Evolutionary conservation across 352 stramenopile genomes (phyloP).

Genomic region (Phytopythium boreale): DNA sequence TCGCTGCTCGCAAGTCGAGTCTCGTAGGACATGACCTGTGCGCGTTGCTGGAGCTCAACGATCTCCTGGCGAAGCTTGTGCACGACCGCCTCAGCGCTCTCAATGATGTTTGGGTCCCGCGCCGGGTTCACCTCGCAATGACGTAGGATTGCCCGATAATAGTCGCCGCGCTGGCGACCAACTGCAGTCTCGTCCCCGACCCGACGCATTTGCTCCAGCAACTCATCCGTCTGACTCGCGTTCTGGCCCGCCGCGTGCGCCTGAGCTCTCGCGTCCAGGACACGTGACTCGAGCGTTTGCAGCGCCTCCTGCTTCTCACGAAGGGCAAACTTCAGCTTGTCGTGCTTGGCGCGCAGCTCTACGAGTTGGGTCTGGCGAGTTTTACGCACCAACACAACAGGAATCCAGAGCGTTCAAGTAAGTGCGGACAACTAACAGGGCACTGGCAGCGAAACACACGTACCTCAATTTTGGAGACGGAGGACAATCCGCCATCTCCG

Average conservation of each 20-base stretch:
- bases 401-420: too few relatives aligned
- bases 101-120: conserved; percentile 76
- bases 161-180: conserved; percentile 68
- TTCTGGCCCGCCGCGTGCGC: conserved; percentile 40
- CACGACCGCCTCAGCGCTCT: conserved; percentile 57
- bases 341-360: conserved; percentile 67
- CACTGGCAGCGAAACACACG: too few relatives aligned
- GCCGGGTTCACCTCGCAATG: conserved; percentile 78
- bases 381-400: neutral
- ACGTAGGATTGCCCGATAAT: conserved; percentile 76
- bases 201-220: conserved; percentile 62
- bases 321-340: conserved; percentile 66
- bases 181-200: conserved; percentile 58
- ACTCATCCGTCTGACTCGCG: conserved; percentile 48
- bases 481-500: conserved; percentile 45
- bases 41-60: conserved; percentile 64
- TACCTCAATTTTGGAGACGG: conserved; percentile 59
- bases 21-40: conserved; percentile 71
- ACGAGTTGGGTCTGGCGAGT: conserved; percentile 39
- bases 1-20: conserved; percentile 54
- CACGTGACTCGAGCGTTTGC: conserved; percentile 48
- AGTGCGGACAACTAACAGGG: too few relatives aligned
- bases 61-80: conserved; percentile 65
- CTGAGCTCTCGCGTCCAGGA: conserved; percentile 51
- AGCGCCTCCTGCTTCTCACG: conserved; percentile 56